Evolutionary conservation across 371 early-diverging fungal genomes (phyloP).

Genomic region (Mortierella sp.): DNA sequence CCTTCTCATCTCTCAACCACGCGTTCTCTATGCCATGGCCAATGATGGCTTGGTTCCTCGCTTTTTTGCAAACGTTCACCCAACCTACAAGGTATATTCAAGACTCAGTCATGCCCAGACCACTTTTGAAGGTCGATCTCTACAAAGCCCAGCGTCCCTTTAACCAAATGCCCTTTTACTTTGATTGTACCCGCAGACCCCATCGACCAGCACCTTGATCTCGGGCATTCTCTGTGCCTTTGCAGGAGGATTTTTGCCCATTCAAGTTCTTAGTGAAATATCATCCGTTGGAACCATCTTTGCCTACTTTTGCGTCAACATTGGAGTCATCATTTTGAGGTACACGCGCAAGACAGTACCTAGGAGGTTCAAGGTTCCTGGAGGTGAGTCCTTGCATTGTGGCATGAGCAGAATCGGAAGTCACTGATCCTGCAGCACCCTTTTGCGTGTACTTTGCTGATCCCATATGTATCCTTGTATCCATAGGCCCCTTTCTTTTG

Average conservation of each 20-base stretch:
- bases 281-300: constrained; percentile 90
- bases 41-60: constrained; percentile 85
- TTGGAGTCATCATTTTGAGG: constrained; percentile 82
- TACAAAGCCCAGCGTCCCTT: background rate
- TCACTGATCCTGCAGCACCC: background rate
- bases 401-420: background rate
- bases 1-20: constrained; percentile 86
- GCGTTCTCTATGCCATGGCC: constrained; percentile 92
- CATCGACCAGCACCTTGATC: constrained; percentile 79
- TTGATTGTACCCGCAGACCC: constrained; percentile 73
- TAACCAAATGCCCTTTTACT: constrained; percentile 57
- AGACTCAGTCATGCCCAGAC: background rate
- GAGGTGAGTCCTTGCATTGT: constrained; percentile 47
- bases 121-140: background rate
- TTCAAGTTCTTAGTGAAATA: constrained; percentile 87
- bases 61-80: constrained; percentile 77
- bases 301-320: constrained; percentile 88
- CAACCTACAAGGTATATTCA: constrained; percentile 52
- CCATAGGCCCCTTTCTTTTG: constrained; percentile 40
- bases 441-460: background rate
- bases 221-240: constrained; percentile 80
- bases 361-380: constrained; percentile 86
- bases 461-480: background rate
- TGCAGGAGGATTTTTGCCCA: constrained; percentile 82
- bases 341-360: constrained; percentile 79